These are phyloP conservation scores for Mytilinidion resinicola DNA, from an alignment of 495 filamentous ascomycete genomes.

Conservation along the genomic window DNA sequence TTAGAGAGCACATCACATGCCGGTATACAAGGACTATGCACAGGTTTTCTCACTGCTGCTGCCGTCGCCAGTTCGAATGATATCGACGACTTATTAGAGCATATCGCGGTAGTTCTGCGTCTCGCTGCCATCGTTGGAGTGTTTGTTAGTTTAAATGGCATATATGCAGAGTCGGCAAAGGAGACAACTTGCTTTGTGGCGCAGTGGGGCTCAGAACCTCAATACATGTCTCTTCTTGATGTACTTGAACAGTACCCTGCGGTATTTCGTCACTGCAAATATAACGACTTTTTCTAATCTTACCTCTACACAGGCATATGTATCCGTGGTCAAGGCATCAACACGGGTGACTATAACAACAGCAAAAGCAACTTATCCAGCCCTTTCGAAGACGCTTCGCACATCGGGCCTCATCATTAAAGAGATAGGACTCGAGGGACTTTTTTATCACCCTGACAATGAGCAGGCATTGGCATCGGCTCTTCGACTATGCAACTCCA, in stretches of 20 bases:
- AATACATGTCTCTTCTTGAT: too few species aligned
- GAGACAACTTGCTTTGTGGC: not conserved
- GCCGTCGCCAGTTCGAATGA: constrained; percentile 1
- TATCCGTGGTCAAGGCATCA: not conserved
- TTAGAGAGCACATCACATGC: too few species aligned
- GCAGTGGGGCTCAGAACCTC: not conserved
- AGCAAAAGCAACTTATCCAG: not conserved
- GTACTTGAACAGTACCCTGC: too few species aligned
- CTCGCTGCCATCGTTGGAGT: constrained; percentile 4
- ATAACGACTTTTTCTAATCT: too few species aligned
- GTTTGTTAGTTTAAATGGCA: not conserved
- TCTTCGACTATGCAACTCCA: not conserved
- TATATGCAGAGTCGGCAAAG: not conserved
- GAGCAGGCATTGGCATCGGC: not conserved
- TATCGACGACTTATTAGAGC: not conserved
- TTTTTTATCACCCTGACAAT: not conserved
- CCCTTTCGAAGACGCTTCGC: not conserved
- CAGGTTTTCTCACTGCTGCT: constrained; percentile 1
- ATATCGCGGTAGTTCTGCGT: not conserved
- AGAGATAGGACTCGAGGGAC: not conserved
- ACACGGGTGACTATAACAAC: constrained; percentile 1
- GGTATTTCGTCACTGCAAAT: too few species aligned
- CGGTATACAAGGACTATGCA: constrained; percentile 7
- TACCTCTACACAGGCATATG: too few species aligned
- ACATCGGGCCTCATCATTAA: not conserved